phyloP scores from a whole-genome alignment of 1,284 basidiomycete genomes.

The Salmacisia buchloeana region DNA sequence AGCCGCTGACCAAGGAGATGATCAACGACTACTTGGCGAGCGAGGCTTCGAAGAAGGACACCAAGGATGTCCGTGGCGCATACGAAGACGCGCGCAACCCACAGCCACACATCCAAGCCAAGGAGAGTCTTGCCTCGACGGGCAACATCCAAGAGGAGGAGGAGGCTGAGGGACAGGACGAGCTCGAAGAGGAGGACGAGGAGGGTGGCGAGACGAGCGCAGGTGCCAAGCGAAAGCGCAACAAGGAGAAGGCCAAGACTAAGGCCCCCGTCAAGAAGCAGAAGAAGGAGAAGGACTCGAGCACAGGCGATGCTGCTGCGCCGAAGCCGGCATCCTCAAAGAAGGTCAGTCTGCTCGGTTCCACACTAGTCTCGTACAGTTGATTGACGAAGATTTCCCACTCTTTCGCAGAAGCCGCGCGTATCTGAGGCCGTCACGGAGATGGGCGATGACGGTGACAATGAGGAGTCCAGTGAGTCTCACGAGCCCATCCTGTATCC shows the following conservation, averaged over 20 bases:
- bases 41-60: slow-evolving; percentile 65
- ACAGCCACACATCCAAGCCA: slow-evolving; percentile 43
- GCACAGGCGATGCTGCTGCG: neutral
- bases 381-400: neutral
- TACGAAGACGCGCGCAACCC: slow-evolving; percentile 82
- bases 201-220: slow-evolving; percentile 3
- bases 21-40: slow-evolving; percentile 76
- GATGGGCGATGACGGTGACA: slow-evolving; percentile 3
- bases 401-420: neutral
- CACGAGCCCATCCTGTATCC: too few species aligned
- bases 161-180: neutral
- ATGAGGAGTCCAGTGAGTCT: neutral
- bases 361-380: too few species aligned
- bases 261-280: slow-evolving; percentile 15
- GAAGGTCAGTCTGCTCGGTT: slow-evolving; percentile 7
- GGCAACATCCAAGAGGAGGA: neutral
- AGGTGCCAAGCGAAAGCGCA: slow-evolving; percentile 9
- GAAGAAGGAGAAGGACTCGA: slow-evolving; percentile 6
- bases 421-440: neutral
- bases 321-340: neutral
- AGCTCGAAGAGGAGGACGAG: slow-evolving; percentile 8
- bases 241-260: slow-evolving; percentile 10
- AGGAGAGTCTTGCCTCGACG: neutral
- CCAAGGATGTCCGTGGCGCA: slow-evolving; percentile 65
- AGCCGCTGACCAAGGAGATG: slow-evolving; percentile 69